phyloP scores from a whole-genome alignment of 1,284 basidiomycete genomes.

The Chiua sp. region DNA sequence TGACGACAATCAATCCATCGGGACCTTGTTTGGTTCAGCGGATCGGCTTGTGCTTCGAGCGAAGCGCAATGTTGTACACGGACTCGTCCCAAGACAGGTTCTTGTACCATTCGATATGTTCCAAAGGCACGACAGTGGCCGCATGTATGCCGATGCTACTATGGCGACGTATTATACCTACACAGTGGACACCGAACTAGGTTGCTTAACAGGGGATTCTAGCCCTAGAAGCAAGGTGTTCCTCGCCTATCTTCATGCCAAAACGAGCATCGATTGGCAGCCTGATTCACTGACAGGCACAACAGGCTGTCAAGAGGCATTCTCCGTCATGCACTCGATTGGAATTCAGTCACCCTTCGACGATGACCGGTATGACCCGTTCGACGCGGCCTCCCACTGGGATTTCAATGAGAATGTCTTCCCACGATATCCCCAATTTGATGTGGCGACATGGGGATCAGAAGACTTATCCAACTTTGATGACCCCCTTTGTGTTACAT shows the following conservation, averaged over 20 bases:
- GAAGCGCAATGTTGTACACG: background rate
- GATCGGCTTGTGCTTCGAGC: slow-evolving; percentile 46
- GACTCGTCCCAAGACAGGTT: slow-evolving; percentile 31
- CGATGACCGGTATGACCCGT: too few relatives aligned
- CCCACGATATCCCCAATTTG: background rate
- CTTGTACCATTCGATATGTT: slow-evolving; percentile 40
- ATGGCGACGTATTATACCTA: slow-evolving; percentile 42
- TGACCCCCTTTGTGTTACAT: too few relatives aligned
- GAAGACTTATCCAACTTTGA: too few relatives aligned
- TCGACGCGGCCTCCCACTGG: too few relatives aligned
- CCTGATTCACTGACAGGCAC: slow-evolving; percentile 51
- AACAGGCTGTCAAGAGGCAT: slow-evolving; percentile 52
- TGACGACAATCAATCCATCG: background rate
- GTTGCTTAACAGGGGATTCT: slow-evolving; percentile 40
- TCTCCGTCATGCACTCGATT: slow-evolving; percentile 42
- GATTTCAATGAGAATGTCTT: too few relatives aligned
- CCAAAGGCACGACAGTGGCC: too few relatives aligned
- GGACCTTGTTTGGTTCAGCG: slow-evolving; percentile 29
- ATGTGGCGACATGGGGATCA: too few relatives aligned
- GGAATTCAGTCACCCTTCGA: too few relatives aligned
- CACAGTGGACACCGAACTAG: slow-evolving; percentile 43
- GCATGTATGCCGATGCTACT: too few relatives aligned
- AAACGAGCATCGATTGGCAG: slow-evolving; percentile 42
- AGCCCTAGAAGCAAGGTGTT: slow-evolving; percentile 43
- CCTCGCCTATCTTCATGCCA: slow-evolving; percentile 50